Percentiles rank a stretch among this genome's conserved stretches.
These are phyloP conservation scores for Aschersonia sp. DNA, from an alignment of 2,329 filamentous ascomycete genomes.

Conservation along the genomic window DNA sequence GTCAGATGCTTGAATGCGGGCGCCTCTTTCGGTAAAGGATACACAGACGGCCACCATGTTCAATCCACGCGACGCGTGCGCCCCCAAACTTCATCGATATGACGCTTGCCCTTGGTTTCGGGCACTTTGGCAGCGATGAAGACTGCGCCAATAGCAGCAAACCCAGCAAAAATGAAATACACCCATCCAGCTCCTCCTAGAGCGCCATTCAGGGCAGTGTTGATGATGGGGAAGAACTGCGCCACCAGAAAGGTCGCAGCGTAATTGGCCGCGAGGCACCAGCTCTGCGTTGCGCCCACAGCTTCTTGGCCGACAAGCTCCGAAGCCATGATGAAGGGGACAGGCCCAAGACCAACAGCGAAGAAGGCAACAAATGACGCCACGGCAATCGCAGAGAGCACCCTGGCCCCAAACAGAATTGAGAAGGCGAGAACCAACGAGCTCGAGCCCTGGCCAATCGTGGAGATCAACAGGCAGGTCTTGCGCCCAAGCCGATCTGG, in stretches of 20 bases:
- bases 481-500: constrained; percentile 84
- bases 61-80: constrained; percentile 40
- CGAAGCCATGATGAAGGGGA: constrained; percentile 86
- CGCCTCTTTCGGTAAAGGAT: constrained; percentile 17
- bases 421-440: constrained; percentile 67
- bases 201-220: constrained; percentile 50
- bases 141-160: constrained; percentile 52
- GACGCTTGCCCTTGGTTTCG: constrained; percentile 76
- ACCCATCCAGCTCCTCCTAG: constrained; percentile 64
- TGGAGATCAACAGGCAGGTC: constrained; percentile 67
- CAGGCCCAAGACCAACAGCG: constrained; percentile 78
- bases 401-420: constrained; percentile 57
- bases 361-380: constrained; percentile 82
- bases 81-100: constrained; percentile 85
- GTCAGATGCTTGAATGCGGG: constrained; percentile 34
- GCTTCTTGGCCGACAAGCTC: constrained; percentile 86
- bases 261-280: constrained; percentile 78
- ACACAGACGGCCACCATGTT: constrained; percentile 2
- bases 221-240: constrained; percentile 86
- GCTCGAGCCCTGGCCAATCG: constrained; percentile 69
- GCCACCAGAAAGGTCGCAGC: constrained; percentile 83
- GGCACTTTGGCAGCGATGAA: constrained; percentile 69
- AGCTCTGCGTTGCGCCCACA: constrained; percentile 81
- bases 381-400: constrained; percentile 68
- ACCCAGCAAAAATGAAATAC: constrained; percentile 77